A percentile compares a stretch with the other conserved stretches of the same genome.
These are phyloP conservation scores for Coccomyxa subellipsoidea DNA, from an alignment of 163 green algal genomes.

Conservation along the genomic window DNA sequence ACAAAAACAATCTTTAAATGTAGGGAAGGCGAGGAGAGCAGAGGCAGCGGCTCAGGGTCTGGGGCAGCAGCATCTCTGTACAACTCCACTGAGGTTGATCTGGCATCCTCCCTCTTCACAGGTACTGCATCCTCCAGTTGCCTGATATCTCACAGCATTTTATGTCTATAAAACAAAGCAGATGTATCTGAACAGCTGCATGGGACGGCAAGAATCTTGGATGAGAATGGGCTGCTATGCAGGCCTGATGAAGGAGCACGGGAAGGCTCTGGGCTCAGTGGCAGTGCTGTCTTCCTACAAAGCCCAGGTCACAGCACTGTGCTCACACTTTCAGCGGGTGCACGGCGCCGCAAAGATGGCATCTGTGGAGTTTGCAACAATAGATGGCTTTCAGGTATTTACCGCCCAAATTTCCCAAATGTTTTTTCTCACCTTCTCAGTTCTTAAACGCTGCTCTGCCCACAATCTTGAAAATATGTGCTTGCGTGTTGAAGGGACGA, in stretches of 20 bases:
- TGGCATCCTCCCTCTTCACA: slow-evolving; percentile 44
- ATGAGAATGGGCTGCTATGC: not conserved
- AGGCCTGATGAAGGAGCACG: slow-evolving; percentile 41
- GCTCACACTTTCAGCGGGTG: slow-evolving; percentile 15
- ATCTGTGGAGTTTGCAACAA: slow-evolving; percentile 47
- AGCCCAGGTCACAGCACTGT: slow-evolving; percentile 38
- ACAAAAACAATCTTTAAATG: not conserved
- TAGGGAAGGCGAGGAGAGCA: slow-evolving; percentile 21
- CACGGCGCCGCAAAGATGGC: slow-evolving; percentile 8
- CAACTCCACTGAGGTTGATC: slow-evolving; percentile 46
- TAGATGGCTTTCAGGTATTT: slow-evolving; percentile 46
- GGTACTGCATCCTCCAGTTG: not conserved
- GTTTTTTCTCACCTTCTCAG: no score
- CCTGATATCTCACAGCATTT: not conserved
- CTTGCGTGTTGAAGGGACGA: slow-evolving; percentile 43
- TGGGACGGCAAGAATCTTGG: not conserved
- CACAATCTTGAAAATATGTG: no score
- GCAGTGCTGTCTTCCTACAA: slow-evolving; percentile 57
- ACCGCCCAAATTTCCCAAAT: no score
- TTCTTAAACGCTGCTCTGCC: no score
- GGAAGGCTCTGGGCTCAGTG: slow-evolving; percentile 30
- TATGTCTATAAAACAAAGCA: no score
- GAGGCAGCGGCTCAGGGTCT: slow-evolving; percentile 1
- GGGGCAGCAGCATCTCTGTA: slow-evolving; percentile 32
- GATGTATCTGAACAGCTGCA: no score